phyloP scores from a whole-genome alignment of 2,329 filamentous ascomycete genomes.

The Monilinia aucupariae region DNA sequence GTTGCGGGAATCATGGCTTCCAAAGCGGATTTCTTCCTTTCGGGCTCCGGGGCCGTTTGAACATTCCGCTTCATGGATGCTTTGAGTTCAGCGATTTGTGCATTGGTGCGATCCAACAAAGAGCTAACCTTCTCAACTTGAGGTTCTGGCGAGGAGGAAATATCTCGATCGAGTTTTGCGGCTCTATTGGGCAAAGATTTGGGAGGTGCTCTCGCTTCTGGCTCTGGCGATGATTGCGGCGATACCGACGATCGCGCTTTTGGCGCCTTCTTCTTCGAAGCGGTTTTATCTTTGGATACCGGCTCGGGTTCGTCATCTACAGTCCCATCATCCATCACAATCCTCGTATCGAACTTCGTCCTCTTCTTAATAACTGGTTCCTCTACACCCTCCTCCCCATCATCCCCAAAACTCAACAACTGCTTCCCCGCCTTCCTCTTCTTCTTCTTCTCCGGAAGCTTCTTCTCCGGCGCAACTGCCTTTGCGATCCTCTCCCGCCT shows the following conservation, averaged over 20 bases:
- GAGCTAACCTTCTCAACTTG: slow-evolving; percentile 37
- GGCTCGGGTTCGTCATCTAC: slow-evolving; percentile 32
- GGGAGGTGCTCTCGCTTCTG: slow-evolving; percentile 30
- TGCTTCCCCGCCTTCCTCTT: slow-evolving; percentile 73
- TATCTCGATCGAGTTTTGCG: slow-evolving; percentile 34
- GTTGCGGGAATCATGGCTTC: slow-evolving; percentile 71
- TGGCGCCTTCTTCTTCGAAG: slow-evolving; percentile 32
- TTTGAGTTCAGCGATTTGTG: slow-evolving; percentile 74
- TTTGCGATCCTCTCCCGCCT: slow-evolving; percentile 56
- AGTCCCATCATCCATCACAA: slow-evolving; percentile 58
- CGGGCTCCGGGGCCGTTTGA: slow-evolving; percentile 45
- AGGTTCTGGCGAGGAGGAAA: slow-evolving; percentile 37
- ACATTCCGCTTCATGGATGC: slow-evolving; percentile 71
- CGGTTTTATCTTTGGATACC: slow-evolving; percentile 29
- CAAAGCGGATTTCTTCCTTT: slow-evolving; percentile 61
- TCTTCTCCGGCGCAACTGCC: slow-evolving; percentile 42
- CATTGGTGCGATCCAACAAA: slow-evolving; percentile 65
- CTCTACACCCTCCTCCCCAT: slow-evolving; percentile 47
- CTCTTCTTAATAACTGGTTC: slow-evolving; percentile 63
- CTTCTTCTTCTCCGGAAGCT: slow-evolving; percentile 48
- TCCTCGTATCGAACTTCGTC: slow-evolving; percentile 70
- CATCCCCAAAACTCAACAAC: slow-evolving; percentile 71
- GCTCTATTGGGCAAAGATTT: slow-evolving; percentile 29
- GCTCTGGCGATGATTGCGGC: slow-evolving; percentile 38
- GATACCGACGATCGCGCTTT: slow-evolving; percentile 36